Evolutionary conservation across 371 early-diverging fungal species (phyloP), one percentile per base, ranked within the genome.

Genomic region (Mortierella sp.): DNA sequence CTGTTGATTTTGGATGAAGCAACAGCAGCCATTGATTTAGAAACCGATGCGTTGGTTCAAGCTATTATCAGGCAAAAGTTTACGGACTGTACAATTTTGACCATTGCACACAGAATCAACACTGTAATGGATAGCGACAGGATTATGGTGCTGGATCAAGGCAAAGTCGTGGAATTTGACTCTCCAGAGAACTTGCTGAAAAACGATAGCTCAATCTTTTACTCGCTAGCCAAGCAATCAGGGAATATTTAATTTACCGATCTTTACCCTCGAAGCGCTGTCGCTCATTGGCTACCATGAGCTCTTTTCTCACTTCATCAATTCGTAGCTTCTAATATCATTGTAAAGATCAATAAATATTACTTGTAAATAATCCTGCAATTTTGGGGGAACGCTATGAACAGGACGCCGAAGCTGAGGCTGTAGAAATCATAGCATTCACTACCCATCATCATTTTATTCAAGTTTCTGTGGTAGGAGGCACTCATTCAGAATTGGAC

Each of bases 1-100:
- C 86, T 97, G n/a, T 85, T 97, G 60, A 84, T 97, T 5, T 75
- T 98, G 72, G 98, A 98, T 83, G 98, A 98, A 87, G 97, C 96
- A 24, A 95, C 95, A 5, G 94, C 97, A 20, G 89, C 93, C 16
- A 90, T 99, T 64, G 98, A 99, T 84, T 90, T 91, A 47, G 91
- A 90, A 62, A 93, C 97, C 0, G 96, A 92, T 80, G 70, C 66
- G 51, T 64, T 75, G 28, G 66, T 78, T 24, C 77, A 77, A 58
- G 40, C 70, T 57, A 95, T 95, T 11, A 96, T 98, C 66, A 93
- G 97, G 24, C 72, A 83, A 35, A 92, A 94, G 84, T 96, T 97
- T 66, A 78, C 84, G 16, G 80, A 96, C 68, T 93, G 94, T 71
- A 97, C 98, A 1, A 91, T 97, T 8, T 70, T 98, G 54, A 96